Evolutionary conservation across 176 grass and related monocot species (phyloP).

Genomic region (Oryza officinalis): DNA sequence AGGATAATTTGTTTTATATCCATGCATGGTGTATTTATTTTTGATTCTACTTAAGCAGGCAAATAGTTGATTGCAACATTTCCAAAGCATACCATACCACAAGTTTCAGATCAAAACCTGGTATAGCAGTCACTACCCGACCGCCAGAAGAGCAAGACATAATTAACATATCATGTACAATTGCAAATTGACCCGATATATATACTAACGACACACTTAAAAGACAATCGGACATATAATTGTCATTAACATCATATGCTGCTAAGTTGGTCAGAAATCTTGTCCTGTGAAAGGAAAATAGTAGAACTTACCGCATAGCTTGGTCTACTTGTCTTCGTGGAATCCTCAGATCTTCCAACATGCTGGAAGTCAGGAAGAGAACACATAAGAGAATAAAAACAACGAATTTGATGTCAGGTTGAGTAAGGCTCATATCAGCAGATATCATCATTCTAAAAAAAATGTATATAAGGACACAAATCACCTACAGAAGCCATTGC

Average conservation of each 20-base stretch:
- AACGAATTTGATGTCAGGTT: conserved; percentile 23
- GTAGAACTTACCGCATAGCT: conserved; percentile 68
- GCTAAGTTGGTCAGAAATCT: neutral
- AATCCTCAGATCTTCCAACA: conserved; percentile 47
- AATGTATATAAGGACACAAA: neutral
- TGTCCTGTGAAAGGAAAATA: neutral
- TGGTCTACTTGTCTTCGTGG: conserved; percentile 40
- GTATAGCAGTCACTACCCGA: neutral
- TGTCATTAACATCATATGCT: neutral
- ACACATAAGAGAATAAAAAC: conserved; percentile 30
- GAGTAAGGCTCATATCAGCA: neutral
- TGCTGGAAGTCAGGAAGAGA: conserved; percentile 50
- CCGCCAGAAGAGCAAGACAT: neutral
- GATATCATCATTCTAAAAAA: neutral
- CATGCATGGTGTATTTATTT: neutral
- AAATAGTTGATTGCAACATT: neutral
- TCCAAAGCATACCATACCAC: neutral
- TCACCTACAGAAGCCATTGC: neutral
- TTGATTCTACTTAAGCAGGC: neutral
- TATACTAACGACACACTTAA: neutral
- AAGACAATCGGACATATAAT: neutral
- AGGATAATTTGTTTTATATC: neutral
- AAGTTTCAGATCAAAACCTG: neutral
- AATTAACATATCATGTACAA: neutral
- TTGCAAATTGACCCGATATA: neutral